Base-by-base conservation (phyloP, 208 protist genomes). In the Porcisia hertigi region DNA sequence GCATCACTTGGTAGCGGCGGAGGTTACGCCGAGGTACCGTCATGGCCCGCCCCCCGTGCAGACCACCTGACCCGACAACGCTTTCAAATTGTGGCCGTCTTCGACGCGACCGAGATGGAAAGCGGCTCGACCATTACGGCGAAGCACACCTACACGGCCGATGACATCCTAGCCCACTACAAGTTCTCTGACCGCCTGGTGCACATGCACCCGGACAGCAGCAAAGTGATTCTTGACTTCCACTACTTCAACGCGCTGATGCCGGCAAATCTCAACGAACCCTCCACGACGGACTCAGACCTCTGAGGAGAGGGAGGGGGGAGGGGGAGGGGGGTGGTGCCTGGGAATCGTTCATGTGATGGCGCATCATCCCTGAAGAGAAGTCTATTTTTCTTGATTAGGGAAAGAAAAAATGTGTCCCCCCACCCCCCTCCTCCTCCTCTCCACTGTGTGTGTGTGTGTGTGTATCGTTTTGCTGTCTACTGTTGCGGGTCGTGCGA, bases 241-340 rank as follows among this genome's bases (percentile, higher is more conserved):
- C 90, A 96, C 81, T 93, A 93, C 83, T 96, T 96, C 73, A 94
- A 96, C 62, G 88, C 87, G 18, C 64, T 96, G 73, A 71, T 92
- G 53, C 89, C 92, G 18, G 63, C 84, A 55, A 70, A 83, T 43
- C 81, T 83, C 54, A 65, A 84, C 14, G 88, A 90, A 78, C 86
- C 84, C 25, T 89, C 88, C 59, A 91, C 91, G 39, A 86, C 85
- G 7, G 86, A 90, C 12, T 90, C 83, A 0, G 86, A 91, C 34
- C 23, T 63, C 54, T 82, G 53, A 69, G n/a, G 66, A 30, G 8
- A 59, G 18, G 36, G 47, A 12, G 1, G 8, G 11, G 47, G 11
- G 47, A 52, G 11, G 47, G 11, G 47, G 47, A n/a, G 63, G 47
- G 41, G 6, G 20, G 25, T 49, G 16, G 41, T 2, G 41, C 3